Base-by-base conservation (phyloP, 1,284 basidiomycete species). In the Sporisorium iseilematis-ciliati region DNA sequence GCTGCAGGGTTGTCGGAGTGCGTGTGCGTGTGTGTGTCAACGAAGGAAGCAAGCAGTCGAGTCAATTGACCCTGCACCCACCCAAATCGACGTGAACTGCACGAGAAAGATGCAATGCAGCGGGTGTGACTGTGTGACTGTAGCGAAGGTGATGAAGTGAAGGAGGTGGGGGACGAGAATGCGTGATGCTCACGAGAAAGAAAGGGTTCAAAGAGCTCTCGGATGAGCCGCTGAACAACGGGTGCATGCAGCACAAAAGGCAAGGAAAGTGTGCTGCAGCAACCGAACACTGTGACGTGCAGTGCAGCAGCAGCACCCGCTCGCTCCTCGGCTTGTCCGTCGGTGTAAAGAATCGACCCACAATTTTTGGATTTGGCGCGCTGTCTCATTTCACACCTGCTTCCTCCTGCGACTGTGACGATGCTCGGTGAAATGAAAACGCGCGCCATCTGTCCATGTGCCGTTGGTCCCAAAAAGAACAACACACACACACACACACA, bases 201-300 rank as follows among this genome's bases (percentile, higher is more conserved):
- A 23, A 29, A 55, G 64, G 51, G 65, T 67, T 49, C 31, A 46
- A 46, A 33, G 20, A 16, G 31, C 45, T 58, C 51, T 58, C 51
- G 56, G 56, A 54, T 54, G 26, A 45, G 53, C 59, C 59, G 62
- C 50, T 49, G 18, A 35, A 35, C 50, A 46, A 56, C 20, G n/a
- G 23, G 7, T 41, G 57, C 48, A 31, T 48, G 45, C 55, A 33
- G 21, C n/a, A 52, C n/a, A 31, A 7, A 21, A 5, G 12, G 54
- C 41, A n/a, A 54, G 53, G 43, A 54, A 58, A 59, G 50, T 46
- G 62, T 40, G 25, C 41, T 59, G 57, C 64, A 66, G 52, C 46
- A 35, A 35, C 26, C 57, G 18, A 52, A 53, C 41, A 61, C 53
- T 41, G 58, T 38, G 33, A 51, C 65, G 49, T 62, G 59, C 65